Base-by-base conservation (phyloP, 148 eudicot species). In the Cornus kousa region DNA sequence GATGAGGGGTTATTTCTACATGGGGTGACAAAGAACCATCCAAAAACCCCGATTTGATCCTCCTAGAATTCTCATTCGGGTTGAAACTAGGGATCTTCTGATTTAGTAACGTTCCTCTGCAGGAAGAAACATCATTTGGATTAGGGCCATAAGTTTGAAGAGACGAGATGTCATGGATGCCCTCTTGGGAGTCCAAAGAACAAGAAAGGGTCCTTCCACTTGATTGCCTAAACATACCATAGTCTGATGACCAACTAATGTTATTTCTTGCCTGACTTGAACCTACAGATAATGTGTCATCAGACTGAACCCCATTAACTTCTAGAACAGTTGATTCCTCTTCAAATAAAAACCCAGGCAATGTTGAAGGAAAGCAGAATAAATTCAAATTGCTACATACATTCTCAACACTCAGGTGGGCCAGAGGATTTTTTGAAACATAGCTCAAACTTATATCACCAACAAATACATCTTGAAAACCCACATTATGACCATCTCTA, bases 311-410 rank as follows among this genome's bases (percentile, higher is more conserved):
- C 62, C 78, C 73, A 71, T 81, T 70, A 43, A 71, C 76, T 79
- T 87, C 84, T 14, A 68, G 65, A 68, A 53, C 65, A 28, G 72
- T 69, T 7, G 79, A 71, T 69, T 80, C 74, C 64, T 80, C 86
- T 77, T 87, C 89, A 20, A 77, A 71, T 20, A 71, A 81, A 85
- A 83, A 82, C 66, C 80, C 91, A 74, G 80, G 74, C 17, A 85
- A 78, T 55, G 91, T 83, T 8, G 93, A 91, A 72, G 85, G 88
- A 77, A 93, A 86, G 84, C 88, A 86, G 70, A 87, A 87, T 74
- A 77, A 71, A 73, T 88, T 82, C 23, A 93, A 82, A 84, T 79
- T 68, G 53, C 80, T 72, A 71, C 91, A 87, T 55, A 83, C 72
- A 78, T 82, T 74, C 71, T 85, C 90, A 55, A 78, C 77, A 62